A percentile compares a stretch with the other conserved stretches of the same genome.
These are phyloP conservation scores for Wallemia hederae DNA, from an alignment of 1,284 basidiomycete species.

Conservation along the genomic window DNA sequence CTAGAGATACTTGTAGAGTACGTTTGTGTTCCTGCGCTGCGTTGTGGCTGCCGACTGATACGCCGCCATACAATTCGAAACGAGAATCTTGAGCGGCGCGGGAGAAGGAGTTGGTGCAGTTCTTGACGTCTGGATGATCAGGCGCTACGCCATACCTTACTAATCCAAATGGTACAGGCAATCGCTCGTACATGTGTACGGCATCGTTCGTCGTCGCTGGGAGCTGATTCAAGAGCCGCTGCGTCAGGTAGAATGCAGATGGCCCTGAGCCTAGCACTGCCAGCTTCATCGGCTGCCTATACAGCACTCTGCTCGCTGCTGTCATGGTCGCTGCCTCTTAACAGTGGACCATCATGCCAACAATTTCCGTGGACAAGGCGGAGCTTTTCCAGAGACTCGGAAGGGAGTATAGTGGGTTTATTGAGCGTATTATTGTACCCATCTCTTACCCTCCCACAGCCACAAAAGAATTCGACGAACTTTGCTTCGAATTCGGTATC, in stretches of 20 bases:
- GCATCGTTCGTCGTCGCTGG: conserved; percentile 23
- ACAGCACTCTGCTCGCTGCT: not conserved
- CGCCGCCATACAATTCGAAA: conserved; percentile 74
- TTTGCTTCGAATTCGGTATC: conserved; percentile 91
- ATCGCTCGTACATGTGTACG: conserved; percentile 70
- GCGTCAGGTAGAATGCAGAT: conserved; percentile 80
- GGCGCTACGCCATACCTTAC: conserved; percentile 92
- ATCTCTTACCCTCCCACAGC: conserved; percentile 23
- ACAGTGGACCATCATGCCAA: conserved; percentile 38
- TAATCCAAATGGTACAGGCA: conserved; percentile 82
- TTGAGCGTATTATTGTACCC: not conserved
- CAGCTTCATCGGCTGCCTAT: conserved; percentile 22
- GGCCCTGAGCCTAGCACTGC: conserved; percentile 72
- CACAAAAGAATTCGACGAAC: conserved; percentile 71
- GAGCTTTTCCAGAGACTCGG: conserved; percentile 73
- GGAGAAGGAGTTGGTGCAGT: conserved; percentile 89
- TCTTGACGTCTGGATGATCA: conserved; percentile 99
- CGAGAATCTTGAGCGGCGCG: conserved; percentile 35
- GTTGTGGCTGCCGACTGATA: conserved; percentile 30
- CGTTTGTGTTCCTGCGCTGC: conserved; percentile 21
- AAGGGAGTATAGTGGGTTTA: conserved; percentile 39
- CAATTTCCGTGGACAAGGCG: conserved; percentile 77
- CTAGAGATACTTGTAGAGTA: conserved; percentile 27
- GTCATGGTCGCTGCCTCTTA: not conserved
- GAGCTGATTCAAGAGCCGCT: conserved; percentile 37